Evolutionary conservation across 345 rosid genomes (phyloP).

Genomic region (Mangifera indica): DNA sequence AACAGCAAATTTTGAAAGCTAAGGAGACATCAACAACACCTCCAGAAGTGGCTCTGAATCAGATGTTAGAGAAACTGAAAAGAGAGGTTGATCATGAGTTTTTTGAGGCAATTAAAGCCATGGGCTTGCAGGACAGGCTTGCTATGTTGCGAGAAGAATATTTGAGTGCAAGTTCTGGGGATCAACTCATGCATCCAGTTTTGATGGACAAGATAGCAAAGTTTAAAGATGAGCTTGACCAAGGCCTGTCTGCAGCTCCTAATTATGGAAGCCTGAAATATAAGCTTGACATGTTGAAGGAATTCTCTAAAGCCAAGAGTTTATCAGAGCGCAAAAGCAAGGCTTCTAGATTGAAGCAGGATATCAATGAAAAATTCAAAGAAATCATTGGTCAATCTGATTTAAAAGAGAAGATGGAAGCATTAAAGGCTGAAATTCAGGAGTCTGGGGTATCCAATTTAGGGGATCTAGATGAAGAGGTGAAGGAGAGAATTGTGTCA

Average conservation of each 20-base stretch:
- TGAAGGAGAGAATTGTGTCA: constrained; percentile 51
- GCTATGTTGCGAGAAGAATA: constrained; percentile 47
- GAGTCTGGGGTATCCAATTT: constrained; percentile 50
- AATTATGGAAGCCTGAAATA: constrained; percentile 57
- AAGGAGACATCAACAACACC: constrained; percentile 56
- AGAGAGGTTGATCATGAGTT: constrained; percentile 75
- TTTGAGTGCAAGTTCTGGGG: constrained; percentile 46
- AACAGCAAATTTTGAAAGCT: constrained; percentile 60
- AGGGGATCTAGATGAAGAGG: constrained; percentile 50
- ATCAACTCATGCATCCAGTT: constrained; percentile 58
- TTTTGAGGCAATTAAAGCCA: constrained; percentile 55
- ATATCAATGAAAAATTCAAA: constrained; percentile 56
- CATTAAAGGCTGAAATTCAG: constrained; percentile 50
- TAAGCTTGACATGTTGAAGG: constrained; percentile 73
- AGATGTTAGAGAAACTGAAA: constrained; percentile 66
- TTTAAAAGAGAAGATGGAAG: constrained; percentile 63
- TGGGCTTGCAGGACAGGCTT: constrained; percentile 59
- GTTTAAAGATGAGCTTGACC: constrained; percentile 59
- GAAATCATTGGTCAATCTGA: constrained; percentile 56
- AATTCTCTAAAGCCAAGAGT: constrained; percentile 58
- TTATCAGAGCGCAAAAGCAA: constrained; percentile 34
- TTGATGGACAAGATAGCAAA: constrained; percentile 57
- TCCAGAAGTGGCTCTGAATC: constrained; percentile 49
- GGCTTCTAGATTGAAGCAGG: constrained; percentile 38
- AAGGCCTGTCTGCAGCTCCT: constrained; percentile 53